These are phyloP conservation scores for Musa acuminata DNA, from an alignment of 176 grass and related monocot species.

Conservation along the genomic window DNA sequence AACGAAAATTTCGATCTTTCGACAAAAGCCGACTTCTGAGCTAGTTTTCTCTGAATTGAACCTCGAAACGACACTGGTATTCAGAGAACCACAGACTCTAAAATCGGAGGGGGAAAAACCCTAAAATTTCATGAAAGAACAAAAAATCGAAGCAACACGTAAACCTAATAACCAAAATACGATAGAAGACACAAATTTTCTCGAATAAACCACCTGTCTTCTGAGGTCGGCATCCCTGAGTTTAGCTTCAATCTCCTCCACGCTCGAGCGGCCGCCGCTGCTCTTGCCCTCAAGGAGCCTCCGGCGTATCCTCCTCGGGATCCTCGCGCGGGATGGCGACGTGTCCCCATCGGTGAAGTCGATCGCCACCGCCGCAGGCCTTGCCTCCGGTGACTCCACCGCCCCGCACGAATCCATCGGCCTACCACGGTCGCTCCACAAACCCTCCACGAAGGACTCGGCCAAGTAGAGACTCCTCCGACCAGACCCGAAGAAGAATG, in stretches of 20 bases:
- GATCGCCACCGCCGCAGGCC: slow-evolving; percentile 60
- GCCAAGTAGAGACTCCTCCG: background rate
- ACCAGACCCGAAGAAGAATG: background rate
- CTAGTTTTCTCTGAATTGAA: background rate
- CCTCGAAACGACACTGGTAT: background rate
- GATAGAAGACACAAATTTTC: background rate
- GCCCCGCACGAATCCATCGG: slow-evolving; percentile 21
- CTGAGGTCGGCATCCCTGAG: slow-evolving; percentile 84
- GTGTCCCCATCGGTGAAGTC: slow-evolving; percentile 52
- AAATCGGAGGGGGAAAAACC: background rate
- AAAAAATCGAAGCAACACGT: background rate
- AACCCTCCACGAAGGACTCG: background rate
- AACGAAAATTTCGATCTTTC: no score
- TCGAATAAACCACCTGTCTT: slow-evolving; percentile 48
- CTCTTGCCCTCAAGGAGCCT: slow-evolving; percentile 45
- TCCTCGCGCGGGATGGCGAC: slow-evolving; percentile 25
- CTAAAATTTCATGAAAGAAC: background rate
- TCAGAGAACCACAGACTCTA: background rate
- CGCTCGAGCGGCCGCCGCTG: slow-evolving; percentile 33
- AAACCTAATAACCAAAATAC: background rate
- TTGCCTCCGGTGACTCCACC: slow-evolving; percentile 23
- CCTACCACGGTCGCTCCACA: background rate
- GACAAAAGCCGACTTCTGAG: no score
- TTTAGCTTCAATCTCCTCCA: slow-evolving; percentile 88
- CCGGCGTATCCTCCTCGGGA: slow-evolving; percentile 69